Evolutionary conservation across 2,329 filamentous ascomycete species (phyloP).

Genomic region (Fusarium concolor): DNA sequence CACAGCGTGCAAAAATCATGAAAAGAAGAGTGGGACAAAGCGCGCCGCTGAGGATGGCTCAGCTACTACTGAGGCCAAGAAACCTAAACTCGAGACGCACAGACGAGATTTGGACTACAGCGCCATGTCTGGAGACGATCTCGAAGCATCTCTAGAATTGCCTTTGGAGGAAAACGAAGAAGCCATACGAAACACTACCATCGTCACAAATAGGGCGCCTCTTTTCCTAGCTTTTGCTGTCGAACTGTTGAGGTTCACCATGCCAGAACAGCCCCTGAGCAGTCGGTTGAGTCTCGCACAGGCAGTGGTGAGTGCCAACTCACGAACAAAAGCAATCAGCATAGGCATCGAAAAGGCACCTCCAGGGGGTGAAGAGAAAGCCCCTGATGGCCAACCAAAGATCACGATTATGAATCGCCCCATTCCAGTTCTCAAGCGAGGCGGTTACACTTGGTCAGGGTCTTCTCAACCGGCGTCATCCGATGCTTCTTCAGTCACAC

Average conservation of each 20-base stretch:
- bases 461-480: conserved; percentile 33
- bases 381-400: conserved; percentile 80
- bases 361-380: conserved; percentile 75
- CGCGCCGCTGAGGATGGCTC: conserved; percentile 44
- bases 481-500: conserved; percentile 27
- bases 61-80: conserved; percentile 44
- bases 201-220: conserved; percentile 85
- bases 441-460: conserved; percentile 70
- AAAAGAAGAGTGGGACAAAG: conserved; percentile 55
- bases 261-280: conserved; percentile 87
- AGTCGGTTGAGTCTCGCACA: conserved; percentile 85
- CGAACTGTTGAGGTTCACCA: conserved; percentile 79
- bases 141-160: conserved; percentile 72
- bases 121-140: conserved; percentile 64
- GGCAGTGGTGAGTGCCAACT: conserved; percentile 85
- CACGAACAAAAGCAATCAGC: conserved; percentile 78
- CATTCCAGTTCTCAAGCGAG: conserved; percentile 79
- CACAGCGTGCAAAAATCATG: conserved; percentile 64
- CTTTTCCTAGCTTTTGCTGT: conserved; percentile 84
- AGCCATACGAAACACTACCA: conserved; percentile 64
- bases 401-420: conserved; percentile 79
- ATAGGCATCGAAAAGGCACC: conserved; percentile 76
- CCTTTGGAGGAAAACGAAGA: conserved; percentile 69
- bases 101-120: conserved; percentile 53
- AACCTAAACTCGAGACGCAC: conserved; percentile 50